Conservation (phyloP, 768 basidiomycete genomes). For the Leccinum incarnatum region DNA sequence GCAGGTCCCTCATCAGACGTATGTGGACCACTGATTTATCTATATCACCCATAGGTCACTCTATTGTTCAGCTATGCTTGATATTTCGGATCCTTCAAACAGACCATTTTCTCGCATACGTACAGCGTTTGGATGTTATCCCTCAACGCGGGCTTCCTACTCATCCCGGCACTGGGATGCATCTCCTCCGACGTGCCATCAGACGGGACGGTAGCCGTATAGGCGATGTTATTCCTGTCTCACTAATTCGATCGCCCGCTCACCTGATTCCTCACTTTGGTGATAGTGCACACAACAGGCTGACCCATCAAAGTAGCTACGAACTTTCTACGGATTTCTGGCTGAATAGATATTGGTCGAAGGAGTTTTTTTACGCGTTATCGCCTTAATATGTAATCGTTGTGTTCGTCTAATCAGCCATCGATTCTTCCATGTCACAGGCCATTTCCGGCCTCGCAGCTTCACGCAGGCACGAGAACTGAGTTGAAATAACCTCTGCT, state of each 20-base stretch:
- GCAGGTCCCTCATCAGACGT: neutral
- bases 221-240: neutral
- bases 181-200: neutral
- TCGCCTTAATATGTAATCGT: neutral
- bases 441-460: too few relatives aligned
- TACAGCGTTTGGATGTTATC: neutral
- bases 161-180: neutral
- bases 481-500: neutral
- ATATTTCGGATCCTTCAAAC: neutral
- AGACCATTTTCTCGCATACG: neutral
- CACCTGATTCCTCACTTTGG: neutral
- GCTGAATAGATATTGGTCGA: slow-evolving; percentile 1
- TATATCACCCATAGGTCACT: neutral
- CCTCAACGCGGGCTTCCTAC: neutral
- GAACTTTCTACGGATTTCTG: neutral
- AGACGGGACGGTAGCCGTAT: neutral
- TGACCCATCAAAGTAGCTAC: neutral
- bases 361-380: slow-evolving; percentile 1
- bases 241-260: neutral
- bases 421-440: neutral
- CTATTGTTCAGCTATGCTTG: neutral
- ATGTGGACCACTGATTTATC: neutral
- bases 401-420: neutral
- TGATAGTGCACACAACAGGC: neutral
- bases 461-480: neutral